Percentiles rank a stretch among this genome's conserved stretches.
phyloP scores from a whole-genome alignment of 2,329 filamentous ascomycete genomes.

The Teratosphaeria viscida region DNA sequence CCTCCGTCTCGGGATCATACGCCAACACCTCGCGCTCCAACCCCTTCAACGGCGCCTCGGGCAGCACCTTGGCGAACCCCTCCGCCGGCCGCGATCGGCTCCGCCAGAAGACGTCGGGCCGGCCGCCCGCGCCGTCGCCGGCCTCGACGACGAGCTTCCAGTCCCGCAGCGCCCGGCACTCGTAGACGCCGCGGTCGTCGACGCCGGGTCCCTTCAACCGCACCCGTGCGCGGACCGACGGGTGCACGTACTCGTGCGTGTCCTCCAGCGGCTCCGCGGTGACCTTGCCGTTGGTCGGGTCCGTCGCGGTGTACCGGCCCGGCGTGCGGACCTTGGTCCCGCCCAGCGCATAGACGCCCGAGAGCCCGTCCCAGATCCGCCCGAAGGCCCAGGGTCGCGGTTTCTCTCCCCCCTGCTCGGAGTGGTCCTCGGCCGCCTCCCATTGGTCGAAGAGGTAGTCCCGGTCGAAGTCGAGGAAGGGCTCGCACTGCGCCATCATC shows the following conservation, averaged over 20 bases:
- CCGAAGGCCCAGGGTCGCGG: conserved; percentile 40
- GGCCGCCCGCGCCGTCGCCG: conserved; percentile 14
- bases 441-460: conserved; percentile 39
- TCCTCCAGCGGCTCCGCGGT: conserved; percentile 36
- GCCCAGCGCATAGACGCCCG: conserved; percentile 37
- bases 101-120: conserved; percentile 35
- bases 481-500: conserved; percentile 46
- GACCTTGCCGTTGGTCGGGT: conserved; percentile 32
- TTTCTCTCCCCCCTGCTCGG: conserved; percentile 31
- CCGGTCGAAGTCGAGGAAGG: conserved; percentile 37
- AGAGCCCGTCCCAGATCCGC: conserved; percentile 35
- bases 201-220: conserved; percentile 37
- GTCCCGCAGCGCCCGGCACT: conserved; percentile 32
- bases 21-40: conserved; percentile 31
- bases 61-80: conserved; percentile 22
- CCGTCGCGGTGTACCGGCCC: conserved; percentile 36
- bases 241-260: conserved; percentile 44
- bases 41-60: conserved; percentile 35
- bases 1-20: conserved; percentile 14
- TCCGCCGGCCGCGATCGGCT: conserved; percentile 6
- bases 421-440: conserved; percentile 35
- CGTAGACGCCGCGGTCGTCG: conserved; percentile 36
- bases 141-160: conserved; percentile 38
- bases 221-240: conserved; percentile 36
- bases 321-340: conserved; percentile 37